Evolutionary conservation across 2,329 filamentous ascomycete species (phyloP).

Genomic region (Orbilia brochopaga): DNA sequence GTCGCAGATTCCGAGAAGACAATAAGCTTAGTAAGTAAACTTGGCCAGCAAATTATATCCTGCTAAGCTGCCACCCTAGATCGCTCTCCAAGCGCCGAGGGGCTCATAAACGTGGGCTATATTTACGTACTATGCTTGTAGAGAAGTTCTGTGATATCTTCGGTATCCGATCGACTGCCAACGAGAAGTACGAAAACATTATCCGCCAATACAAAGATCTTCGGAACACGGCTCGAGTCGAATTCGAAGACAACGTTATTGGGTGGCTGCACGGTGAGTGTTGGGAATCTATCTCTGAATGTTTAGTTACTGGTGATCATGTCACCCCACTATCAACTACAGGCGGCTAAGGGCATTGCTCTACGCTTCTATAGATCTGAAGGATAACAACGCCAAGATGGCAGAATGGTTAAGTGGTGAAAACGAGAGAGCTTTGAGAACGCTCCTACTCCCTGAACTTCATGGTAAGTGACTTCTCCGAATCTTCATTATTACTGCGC

Average conservation of each 20-base stretch:
- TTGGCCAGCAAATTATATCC: no score
- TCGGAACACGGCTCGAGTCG: constrained; percentile 8
- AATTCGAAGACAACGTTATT: constrained; percentile 40
- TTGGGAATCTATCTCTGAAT: background rate
- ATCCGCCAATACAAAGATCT: constrained; percentile 34
- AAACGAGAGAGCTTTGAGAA: constrained; percentile 11
- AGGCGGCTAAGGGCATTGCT: no score
- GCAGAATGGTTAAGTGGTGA: constrained; percentile 22
- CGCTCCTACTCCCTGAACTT: constrained; percentile 19
- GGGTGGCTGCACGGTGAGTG: constrained; percentile 24
- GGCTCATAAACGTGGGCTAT: no score
- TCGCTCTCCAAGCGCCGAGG: no score
- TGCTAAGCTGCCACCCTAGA: no score
- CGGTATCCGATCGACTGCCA: constrained; percentile 18
- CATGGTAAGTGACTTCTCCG: constrained; percentile 3
- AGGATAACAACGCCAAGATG: constrained; percentile 21
- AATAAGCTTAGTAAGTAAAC: constrained; percentile 25
- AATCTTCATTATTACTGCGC: background rate
- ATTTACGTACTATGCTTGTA: no score
- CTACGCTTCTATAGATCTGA: constrained; percentile 13
- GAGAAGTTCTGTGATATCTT: constrained; percentile 38
- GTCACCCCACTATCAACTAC: no score
- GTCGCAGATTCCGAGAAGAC: constrained; percentile 31
- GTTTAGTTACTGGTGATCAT: no score
- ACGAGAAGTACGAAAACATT: constrained; percentile 35